Conservation (phyloP, 176 grass and related monocot genomes). For the Aegilops umbellulata region DNA sequence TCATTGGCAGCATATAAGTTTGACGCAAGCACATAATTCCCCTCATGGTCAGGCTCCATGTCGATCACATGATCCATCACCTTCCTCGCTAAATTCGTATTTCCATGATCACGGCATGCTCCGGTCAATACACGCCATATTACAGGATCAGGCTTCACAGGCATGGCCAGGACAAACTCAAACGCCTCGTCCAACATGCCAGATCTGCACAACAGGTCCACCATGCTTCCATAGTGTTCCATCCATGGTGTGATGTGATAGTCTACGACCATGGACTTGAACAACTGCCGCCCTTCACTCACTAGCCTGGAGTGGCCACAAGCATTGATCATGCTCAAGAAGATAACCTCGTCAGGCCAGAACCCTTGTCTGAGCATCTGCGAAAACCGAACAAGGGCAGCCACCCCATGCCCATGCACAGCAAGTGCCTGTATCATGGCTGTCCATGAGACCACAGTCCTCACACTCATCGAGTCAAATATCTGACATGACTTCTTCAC, state of each 20-base stretch:
- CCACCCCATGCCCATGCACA: constrained; percentile 44
- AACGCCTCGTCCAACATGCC: constrained; percentile 35
- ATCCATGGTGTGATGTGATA: constrained; percentile 46
- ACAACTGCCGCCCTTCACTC: constrained; percentile 41
- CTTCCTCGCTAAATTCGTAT: constrained; percentile 40
- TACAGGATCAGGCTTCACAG: constrained; percentile 48
- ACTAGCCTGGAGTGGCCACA: constrained; percentile 34
- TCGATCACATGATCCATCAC: constrained; percentile 38
- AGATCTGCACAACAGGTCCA: constrained; percentile 49
- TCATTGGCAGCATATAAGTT: constrained; percentile 55
- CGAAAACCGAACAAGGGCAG: constrained; percentile 42
- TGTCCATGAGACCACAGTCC: constrained; percentile 54
- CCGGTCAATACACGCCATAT: constrained; percentile 57
- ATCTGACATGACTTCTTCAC: constrained; percentile 43
- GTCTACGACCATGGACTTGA: constrained; percentile 52
- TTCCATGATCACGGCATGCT: constrained; percentile 55
- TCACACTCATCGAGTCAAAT: constrained; percentile 38
- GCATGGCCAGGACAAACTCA: constrained; percentile 46
- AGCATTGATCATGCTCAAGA: constrained; percentile 47
- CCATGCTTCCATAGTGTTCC: constrained; percentile 64
- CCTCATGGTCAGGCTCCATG: constrained; percentile 44
- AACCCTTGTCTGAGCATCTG: constrained; percentile 72
- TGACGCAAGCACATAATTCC: constrained; percentile 52
- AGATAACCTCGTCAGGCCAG: constrained; percentile 42
- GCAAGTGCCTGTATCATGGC: constrained; percentile 49